Base-by-base conservation (phyloP, 257 asterid species). In the Cordia subcordata region DNA sequence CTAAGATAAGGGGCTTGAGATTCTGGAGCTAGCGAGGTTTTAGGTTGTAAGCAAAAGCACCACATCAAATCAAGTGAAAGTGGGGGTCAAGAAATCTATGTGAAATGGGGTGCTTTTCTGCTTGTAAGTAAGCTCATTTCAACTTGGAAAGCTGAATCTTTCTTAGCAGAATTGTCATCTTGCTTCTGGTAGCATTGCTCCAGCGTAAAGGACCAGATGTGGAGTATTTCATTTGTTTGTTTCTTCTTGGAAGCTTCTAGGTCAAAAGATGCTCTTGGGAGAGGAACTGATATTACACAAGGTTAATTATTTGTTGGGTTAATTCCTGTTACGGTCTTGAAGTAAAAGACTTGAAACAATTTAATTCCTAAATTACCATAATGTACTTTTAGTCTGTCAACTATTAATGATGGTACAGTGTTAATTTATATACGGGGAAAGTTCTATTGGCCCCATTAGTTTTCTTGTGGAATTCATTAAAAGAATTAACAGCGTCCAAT, bases 171-270 rank as follows among this genome's bases (percentile, higher is more conserved):
- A 23, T 35, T 61, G 57, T 61, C 66, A 10, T 16, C 21, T 49
- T 47, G 57, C 37, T 49, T 32, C 33, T 61, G 35, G 45, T 14
- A 47, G 37, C 32, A 17, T 27, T 22, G 39, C 13, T 8, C n/a
- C 8, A 33, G 49, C 19, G 21, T 49, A 49, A 61, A 49, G 49
- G 13, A 13, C 40, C 53, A 61, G 8, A 61, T 11, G 38, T 53
- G 16, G 18, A 53, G n/a, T 22, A 16, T 13, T 20, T 8, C 10
- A 14, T 39, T 57, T 51, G 60, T 52, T 51, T 52, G 42, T 63
- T 51, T 52, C 50, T 54, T 51, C 46, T 63, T 52, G 68, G 68
- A 51, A 63, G 59, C 33, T 63, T 52, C 60, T 19, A 39, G 13
- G 64, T 42, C 10, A 19, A 4, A 61, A 18, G 68, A 63, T 63